These are phyloP conservation scores for Haplosporangium sp. DNA, from an alignment of 371 early-diverging fungal species.

Conservation along the genomic window DNA sequence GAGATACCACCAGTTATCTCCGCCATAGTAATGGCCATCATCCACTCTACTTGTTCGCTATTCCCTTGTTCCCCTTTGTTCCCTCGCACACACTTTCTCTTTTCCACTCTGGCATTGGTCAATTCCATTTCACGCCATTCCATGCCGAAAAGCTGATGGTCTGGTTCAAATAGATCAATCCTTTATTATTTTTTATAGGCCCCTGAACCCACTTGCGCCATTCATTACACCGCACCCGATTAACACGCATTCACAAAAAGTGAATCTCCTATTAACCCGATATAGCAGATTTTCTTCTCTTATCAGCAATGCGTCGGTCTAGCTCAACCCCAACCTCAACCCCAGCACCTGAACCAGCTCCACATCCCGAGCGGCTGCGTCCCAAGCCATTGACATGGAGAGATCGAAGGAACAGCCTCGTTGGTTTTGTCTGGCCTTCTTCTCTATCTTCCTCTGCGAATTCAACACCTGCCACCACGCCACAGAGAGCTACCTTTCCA, in stretches of 20 bases:
- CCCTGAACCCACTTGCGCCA: neutral
- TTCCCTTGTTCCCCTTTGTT: slow-evolving; percentile 1
- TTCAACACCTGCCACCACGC: slow-evolving; percentile 30
- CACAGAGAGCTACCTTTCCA: slow-evolving; percentile 23
- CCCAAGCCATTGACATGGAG: slow-evolving; percentile 46
- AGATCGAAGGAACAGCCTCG: slow-evolving; percentile 35
- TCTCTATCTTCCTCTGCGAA: slow-evolving; percentile 27
- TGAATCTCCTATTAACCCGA: slow-evolving; percentile 7
- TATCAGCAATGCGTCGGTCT: slow-evolving; percentile 44
- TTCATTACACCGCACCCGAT: neutral
- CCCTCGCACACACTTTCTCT: neutral
- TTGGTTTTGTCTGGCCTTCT: slow-evolving; percentile 41
- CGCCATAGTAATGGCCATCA: too few relatives aligned
- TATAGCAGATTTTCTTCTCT: too few relatives aligned
- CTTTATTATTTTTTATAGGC: neutral
- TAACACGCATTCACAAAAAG: neutral
- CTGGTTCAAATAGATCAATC: slow-evolving; percentile 3
- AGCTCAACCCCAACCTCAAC: slow-evolving; percentile 34
- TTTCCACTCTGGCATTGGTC: neutral
- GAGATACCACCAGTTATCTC: too few relatives aligned
- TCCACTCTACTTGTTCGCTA: neutral
- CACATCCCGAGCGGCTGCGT: slow-evolving; percentile 23
- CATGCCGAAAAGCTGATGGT: neutral
- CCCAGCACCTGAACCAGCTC: slow-evolving; percentile 13
- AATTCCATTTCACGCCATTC: slow-evolving; percentile 8